Evolutionary conservation across 2,329 filamentous ascomycete genomes (phyloP), one percentile per base, ranked within the genome.

Genomic region (Aspergillus aculeatinus): DNA sequence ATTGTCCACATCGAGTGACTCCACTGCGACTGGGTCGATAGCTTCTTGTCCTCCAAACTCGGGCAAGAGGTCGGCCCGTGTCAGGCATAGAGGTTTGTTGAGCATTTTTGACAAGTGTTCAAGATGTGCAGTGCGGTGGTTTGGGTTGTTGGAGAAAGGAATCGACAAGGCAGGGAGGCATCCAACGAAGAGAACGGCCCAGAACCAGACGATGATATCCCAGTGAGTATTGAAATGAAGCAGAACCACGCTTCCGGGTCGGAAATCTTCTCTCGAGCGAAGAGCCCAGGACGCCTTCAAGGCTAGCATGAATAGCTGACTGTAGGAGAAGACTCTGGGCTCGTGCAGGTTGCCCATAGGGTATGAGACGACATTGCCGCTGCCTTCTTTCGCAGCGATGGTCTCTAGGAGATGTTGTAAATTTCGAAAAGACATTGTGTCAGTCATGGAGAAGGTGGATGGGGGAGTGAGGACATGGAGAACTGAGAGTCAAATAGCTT

Each of bases 171-270:
- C 73, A 6, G 77, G 78, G 4, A 79, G 56, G 23, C 68, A 68
- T 5, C 76, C 74, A 2, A 76, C 77, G 14, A 70, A 61, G 2
- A 76, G 61, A 2, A 71, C 68, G 2, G 76, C 66, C 78, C 78
- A 81, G 58, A 79, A 76, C 77, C 76, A 80, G 11, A 72, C 52
- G 6, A 80, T 72, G 27, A 67, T 72, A 21, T 80, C 73, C 50
- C 66, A 52, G 47, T 79, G 74, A 16, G 67, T 65, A 25, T 77
- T 66, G 42, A 79, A 74, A 59, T 79, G 74, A 4, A 71, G 23
- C 11, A 68, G 57, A 23, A 67, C 54, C 10, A 55, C 39, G 7
- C 39, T 44, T 16, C 39, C 39, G 5, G 14, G 4, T 19, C 6
- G 39, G 16, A 44, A 44, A n/a, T 44, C 39, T 44, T 44, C 39